These are phyloP conservation scores for Phytophthora pistaciae DNA, from an alignment of 352 stramenopile genomes.

Conservation along the genomic window DNA sequence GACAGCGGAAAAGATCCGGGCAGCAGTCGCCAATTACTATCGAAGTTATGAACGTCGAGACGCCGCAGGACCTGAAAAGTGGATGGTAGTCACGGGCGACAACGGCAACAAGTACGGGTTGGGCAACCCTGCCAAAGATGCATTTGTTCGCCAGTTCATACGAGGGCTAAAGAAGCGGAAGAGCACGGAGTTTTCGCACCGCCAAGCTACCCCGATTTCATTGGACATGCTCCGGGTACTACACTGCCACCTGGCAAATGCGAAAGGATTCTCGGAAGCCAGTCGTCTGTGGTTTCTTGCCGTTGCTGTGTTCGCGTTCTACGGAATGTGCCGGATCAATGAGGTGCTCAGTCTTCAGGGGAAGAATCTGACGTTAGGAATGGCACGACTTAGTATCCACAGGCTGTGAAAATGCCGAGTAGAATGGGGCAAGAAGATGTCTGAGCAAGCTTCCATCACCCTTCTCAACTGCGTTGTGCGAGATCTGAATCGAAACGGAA, in stretches of 20 bases:
- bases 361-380: slow-evolving; percentile 11
- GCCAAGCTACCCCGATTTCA: slow-evolving; percentile 14
- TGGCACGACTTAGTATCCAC: background rate
- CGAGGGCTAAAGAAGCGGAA: background rate
- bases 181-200: background rate
- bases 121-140: background rate
- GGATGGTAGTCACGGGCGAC: background rate
- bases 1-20: slow-evolving; percentile 9
- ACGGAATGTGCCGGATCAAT: slow-evolving; percentile 20
- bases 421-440: too few relatives aligned
- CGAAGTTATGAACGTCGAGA: background rate
- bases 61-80: background rate
- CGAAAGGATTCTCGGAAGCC: slow-evolving; percentile 4
- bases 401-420: too few relatives aligned
- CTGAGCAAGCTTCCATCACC: too few relatives aligned
- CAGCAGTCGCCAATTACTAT: slow-evolving; percentile 17
- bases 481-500: too few relatives aligned
- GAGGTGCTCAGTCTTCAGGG: slow-evolving; percentile 13
- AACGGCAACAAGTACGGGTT: background rate
- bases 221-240: slow-evolving; percentile 10
- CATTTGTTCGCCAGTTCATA: background rate
- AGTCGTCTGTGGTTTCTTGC: slow-evolving; percentile 9
- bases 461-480: too few relatives aligned
- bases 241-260: background rate
- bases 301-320: slow-evolving; percentile 13